Percentiles rank a stretch among this genome's conserved stretches.
These are phyloP conservation scores for Arthrinium phaeospermum DNA, from an alignment of 2,329 filamentous ascomycete species.

Conservation along the genomic window DNA sequence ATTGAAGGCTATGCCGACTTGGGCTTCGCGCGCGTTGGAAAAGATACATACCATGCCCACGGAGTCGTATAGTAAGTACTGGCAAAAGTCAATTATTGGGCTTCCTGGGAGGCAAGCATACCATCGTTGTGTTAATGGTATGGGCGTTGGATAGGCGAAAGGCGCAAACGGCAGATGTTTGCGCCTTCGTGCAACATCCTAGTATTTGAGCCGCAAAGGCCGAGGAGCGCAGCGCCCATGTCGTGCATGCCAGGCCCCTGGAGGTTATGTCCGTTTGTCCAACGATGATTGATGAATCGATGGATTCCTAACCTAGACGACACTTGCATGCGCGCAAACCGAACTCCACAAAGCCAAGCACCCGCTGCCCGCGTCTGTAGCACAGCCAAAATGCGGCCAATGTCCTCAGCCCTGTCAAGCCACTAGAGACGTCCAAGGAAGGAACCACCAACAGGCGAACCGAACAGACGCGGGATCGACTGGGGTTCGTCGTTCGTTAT, in stretches of 20 bases:
- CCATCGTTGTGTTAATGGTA: background rate
- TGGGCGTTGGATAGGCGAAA: background rate
- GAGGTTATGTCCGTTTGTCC: background rate
- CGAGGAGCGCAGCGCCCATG: conserved; percentile 2
- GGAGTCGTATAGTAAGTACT: background rate
- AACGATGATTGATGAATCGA: background rate
- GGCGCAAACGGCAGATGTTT: background rate
- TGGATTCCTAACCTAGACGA: background rate
- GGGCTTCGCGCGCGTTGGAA: background rate
- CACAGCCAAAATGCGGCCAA: background rate
- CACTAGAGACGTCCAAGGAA: background rate
- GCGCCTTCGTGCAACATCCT: background rate
- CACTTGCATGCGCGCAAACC: background rate
- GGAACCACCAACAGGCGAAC: background rate
- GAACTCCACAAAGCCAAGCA: conserved; percentile 3
- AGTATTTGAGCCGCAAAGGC: conserved; percentile 4
- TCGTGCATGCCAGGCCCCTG: background rate
- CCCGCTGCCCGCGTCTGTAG: background rate
- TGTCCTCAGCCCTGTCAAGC: conserved; percentile 2
- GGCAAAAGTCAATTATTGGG: conserved; percentile 3
- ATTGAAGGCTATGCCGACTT: conserved; percentile 6
- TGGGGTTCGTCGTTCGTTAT: background rate
- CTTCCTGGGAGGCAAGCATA: background rate
- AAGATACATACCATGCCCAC: background rate
- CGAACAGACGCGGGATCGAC: background rate